Percentiles rank a stretch among this genome's conserved stretches.
Conservation (phyloP, 495 filamentous ascomycete genomes). For the Astrothelium macrocarpum region DNA sequence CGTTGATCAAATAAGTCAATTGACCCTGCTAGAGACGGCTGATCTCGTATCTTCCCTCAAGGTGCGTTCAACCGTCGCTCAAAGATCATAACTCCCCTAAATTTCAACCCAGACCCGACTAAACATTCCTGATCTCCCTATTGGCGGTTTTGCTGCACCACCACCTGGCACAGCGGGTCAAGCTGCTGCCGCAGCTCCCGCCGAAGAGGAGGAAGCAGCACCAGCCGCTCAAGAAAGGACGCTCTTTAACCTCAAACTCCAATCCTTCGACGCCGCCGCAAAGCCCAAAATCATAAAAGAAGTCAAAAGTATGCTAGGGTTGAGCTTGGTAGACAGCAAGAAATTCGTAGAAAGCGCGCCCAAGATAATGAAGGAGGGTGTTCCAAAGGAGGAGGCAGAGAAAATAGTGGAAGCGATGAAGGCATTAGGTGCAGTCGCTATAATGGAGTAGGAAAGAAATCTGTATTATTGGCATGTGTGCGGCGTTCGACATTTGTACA, state of each 20-base stretch:
- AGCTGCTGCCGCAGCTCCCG: slow-evolving; percentile 55
- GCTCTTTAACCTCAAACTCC: slow-evolving; percentile 88
- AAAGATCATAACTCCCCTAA: slow-evolving; percentile 14
- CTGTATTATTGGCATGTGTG: not conserved
- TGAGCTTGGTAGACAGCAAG: slow-evolving; percentile 98
- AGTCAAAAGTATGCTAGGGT: slow-evolving; percentile 87
- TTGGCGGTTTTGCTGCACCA: slow-evolving; percentile 72
- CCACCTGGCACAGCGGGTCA: slow-evolving; percentile 43
- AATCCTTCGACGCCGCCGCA: slow-evolving; percentile 71
- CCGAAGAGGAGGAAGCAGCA: slow-evolving; percentile 74
- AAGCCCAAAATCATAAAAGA: slow-evolving; percentile 99
- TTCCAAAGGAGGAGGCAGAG: slow-evolving; percentile 96
- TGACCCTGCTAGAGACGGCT: slow-evolving; percentile 94
- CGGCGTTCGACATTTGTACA: slow-evolving; percentile 1
- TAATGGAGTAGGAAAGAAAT: slow-evolving; percentile 65
- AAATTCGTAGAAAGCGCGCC: slow-evolving; percentile 98
- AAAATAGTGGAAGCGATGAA: slow-evolving; percentile 95
- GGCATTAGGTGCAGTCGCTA: slow-evolving; percentile 75
- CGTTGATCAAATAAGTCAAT: slow-evolving; percentile 95
- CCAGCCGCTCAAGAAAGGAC: slow-evolving; percentile 88
- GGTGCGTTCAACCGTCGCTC: slow-evolving; percentile 39
- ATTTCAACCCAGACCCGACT: slow-evolving; percentile 61
- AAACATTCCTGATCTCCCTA: slow-evolving; percentile 95
- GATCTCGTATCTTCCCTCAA: slow-evolving; percentile 89
- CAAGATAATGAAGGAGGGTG: slow-evolving; percentile 96